A percentile compares a stretch with the other conserved stretches of the same genome.
Conservation (phyloP, 1,139 yeast species). For the Scheffersomyces cryptocercus region DNA sequence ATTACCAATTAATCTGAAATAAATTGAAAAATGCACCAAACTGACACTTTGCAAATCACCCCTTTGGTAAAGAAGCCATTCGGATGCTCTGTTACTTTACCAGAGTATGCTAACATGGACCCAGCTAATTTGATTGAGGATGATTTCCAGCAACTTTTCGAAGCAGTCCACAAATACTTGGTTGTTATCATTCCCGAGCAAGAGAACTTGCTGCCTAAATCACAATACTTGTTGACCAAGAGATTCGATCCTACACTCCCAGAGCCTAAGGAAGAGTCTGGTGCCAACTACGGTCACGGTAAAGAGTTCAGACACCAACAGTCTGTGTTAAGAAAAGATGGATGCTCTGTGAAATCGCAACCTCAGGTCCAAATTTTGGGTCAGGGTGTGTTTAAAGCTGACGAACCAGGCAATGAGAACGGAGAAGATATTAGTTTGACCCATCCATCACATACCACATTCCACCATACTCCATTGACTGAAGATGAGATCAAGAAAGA, state of each 20-base stretch:
- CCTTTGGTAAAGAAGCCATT: slow-evolving; percentile 57
- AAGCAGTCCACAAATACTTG: slow-evolving; percentile 65
- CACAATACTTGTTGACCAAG: slow-evolving; percentile 73
- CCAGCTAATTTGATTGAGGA: slow-evolving; percentile 68
- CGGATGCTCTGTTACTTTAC: slow-evolving; percentile 68
- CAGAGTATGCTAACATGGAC: slow-evolving; percentile 64
- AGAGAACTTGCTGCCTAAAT: slow-evolving; percentile 62
- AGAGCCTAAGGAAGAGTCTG: slow-evolving; percentile 39
- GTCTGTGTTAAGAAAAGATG: slow-evolving; percentile 78
- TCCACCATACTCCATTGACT: slow-evolving; percentile 70
- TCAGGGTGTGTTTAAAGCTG: slow-evolving; percentile 71
- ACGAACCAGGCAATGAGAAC: slow-evolving; percentile 63
- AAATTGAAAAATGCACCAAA: slow-evolving; percentile 1
- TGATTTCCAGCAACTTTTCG: slow-evolving; percentile 62
- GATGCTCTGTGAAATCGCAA: slow-evolving; percentile 72
- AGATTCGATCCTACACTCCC: slow-evolving; percentile 75
- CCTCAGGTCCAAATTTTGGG: slow-evolving; percentile 91
- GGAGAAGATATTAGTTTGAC: slow-evolving; percentile 62
- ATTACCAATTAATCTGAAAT: too few species aligned
- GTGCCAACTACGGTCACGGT: slow-evolving; percentile 78
- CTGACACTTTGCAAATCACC: slow-evolving; percentile 32
- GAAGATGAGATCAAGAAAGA: slow-evolving; percentile 57
- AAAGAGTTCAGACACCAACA: slow-evolving; percentile 78
- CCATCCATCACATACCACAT: slow-evolving; percentile 80
- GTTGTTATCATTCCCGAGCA: slow-evolving; percentile 76